Evolutionary conservation across 1,139 yeast species (phyloP).

Genomic region (Yarrowia galli): DNA sequence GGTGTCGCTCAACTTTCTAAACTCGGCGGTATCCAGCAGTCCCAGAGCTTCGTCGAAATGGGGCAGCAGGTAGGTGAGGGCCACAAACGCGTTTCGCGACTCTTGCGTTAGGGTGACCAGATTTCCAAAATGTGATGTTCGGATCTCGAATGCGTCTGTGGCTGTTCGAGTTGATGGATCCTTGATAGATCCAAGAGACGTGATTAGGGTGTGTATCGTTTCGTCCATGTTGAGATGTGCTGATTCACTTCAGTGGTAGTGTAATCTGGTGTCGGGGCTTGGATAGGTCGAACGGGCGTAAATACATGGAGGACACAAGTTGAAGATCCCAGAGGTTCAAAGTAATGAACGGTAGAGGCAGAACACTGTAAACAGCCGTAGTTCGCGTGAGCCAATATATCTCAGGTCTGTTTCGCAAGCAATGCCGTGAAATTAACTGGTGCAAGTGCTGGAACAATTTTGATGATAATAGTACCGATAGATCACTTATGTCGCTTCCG

Average conservation of each 20-base stretch:
- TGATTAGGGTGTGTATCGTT: conserved; percentile 17
- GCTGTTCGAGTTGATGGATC: conserved; percentile 17
- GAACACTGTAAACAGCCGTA: too few species aligned
- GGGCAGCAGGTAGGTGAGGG: conserved; percentile 10
- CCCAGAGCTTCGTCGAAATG: conserved; percentile 27
- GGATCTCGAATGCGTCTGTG: conserved; percentile 19
- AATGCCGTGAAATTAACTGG: too few species aligned
- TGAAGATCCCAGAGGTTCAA: too few species aligned
- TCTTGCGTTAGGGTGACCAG: conserved; percentile 18
- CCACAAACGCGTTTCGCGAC: conserved; percentile 23
- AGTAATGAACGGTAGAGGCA: too few species aligned
- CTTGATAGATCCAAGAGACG: conserved; percentile 14
- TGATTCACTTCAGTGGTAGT: background rate
- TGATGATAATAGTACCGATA: too few species aligned
- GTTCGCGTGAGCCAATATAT: too few species aligned
- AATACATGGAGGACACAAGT: too few species aligned
- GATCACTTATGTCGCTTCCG: too few species aligned
- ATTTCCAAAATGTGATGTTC: conserved; percentile 25
- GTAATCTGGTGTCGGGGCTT: too few species aligned
- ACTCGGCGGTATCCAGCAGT: conserved; percentile 18
- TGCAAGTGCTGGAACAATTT: too few species aligned
- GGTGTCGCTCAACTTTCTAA: background rate
- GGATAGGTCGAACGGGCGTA: too few species aligned
- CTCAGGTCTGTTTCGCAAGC: too few species aligned
- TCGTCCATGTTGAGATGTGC: conserved; percentile 12